These are phyloP conservation scores for Yarrowia sp. DNA, from an alignment of 805 yeast species.

Conservation along the genomic window DNA sequence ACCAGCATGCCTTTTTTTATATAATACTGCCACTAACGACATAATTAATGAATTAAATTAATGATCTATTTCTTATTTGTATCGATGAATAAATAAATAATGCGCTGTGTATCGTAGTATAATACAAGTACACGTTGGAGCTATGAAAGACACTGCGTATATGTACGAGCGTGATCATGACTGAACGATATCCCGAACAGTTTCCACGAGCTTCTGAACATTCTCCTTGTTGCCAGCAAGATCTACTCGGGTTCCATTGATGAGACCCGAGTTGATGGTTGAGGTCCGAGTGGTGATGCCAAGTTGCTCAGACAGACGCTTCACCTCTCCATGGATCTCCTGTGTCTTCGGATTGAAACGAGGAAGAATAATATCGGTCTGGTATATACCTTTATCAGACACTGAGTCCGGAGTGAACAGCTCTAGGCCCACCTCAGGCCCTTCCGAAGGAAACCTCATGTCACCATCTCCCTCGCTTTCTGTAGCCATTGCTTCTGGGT, in stretches of 20 bases:
- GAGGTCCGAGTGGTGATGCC: not conserved
- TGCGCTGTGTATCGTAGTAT: not conserved
- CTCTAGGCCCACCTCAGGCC: not conserved
- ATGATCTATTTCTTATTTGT: not conserved
- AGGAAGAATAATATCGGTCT: conserved; percentile 7
- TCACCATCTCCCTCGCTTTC: not conserved
- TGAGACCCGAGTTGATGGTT: not conserved
- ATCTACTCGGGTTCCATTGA: not conserved
- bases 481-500: not conserved
- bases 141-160: not conserved
- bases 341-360: not conserved
- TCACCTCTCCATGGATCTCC: not conserved
- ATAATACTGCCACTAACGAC: not conserved
- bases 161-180: too few relatives aligned
- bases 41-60: not conserved
- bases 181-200: conserved; percentile 12
- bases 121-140: conserved; percentile 1
- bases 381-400: not conserved
- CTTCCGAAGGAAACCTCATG: not conserved
- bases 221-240: conserved; percentile 9
- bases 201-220: not conserved
- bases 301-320: not conserved
- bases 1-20: not conserved
- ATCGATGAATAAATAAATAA: not conserved
- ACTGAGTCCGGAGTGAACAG: not conserved